These are phyloP conservation scores for Fusarium nelsonii DNA, from an alignment of 2,329 filamentous ascomycete genomes.

Conservation along the genomic window DNA sequence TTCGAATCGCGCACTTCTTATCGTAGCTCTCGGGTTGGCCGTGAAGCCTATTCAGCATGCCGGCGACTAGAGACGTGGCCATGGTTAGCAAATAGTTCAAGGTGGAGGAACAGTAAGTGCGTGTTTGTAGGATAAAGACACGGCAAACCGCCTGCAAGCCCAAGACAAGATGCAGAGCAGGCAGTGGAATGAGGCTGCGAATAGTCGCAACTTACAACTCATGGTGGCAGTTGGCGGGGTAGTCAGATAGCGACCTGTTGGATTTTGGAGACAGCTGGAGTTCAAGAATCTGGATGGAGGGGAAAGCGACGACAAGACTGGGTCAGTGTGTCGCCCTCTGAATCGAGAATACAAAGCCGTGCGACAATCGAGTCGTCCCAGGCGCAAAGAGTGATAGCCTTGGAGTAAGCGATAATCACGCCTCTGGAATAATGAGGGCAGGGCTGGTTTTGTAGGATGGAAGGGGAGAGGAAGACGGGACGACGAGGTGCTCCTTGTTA, in stretches of 20 bases:
- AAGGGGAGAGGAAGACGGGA: slow-evolving; percentile 22
- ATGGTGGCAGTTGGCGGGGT: slow-evolving; percentile 49
- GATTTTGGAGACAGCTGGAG: slow-evolving; percentile 17
- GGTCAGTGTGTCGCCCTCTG: slow-evolving; percentile 5
- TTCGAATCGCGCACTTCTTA: slow-evolving; percentile 78
- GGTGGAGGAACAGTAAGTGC: slow-evolving; percentile 1
- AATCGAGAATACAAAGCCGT: neutral
- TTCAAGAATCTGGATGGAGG: slow-evolving; percentile 11
- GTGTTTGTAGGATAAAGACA: neutral
- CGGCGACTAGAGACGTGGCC: slow-evolving; percentile 70
- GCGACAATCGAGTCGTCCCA: slow-evolving; percentile 27
- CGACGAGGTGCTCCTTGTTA: slow-evolving; percentile 37
- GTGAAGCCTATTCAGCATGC: slow-evolving; percentile 95
- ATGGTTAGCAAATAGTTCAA: slow-evolving; percentile 42
- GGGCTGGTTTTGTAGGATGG: slow-evolving; percentile 25
- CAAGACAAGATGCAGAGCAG: slow-evolving; percentile 31
- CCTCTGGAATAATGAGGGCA: slow-evolving; percentile 25
- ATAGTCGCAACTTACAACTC: slow-evolving; percentile 51
- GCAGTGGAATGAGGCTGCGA: slow-evolving; percentile 44
- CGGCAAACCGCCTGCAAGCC: neutral
- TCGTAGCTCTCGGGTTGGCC: slow-evolving; percentile 98
- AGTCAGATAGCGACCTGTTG: slow-evolving; percentile 26
- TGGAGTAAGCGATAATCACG: slow-evolving; percentile 15
- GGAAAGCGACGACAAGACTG: slow-evolving; percentile 15
- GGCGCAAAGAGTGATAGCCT: slow-evolving; percentile 14